Evolutionary conservation across 78 protist species (phyloP).

Genomic region (Planoprotostelium fungivorum): DNA sequence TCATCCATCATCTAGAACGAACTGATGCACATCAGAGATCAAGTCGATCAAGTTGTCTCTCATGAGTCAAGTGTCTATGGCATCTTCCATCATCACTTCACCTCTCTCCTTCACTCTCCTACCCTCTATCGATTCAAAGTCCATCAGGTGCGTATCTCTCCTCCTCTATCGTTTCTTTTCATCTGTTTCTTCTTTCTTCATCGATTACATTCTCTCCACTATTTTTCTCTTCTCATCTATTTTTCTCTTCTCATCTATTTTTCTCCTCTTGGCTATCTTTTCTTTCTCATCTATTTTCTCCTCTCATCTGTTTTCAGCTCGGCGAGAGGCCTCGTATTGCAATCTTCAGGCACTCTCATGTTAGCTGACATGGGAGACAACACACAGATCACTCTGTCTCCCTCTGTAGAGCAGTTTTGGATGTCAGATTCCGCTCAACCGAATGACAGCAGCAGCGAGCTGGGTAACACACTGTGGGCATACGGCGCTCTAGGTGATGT

Average conservation of each 20-base stretch:
- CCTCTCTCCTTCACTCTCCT: not conserved
- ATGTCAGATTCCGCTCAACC: slow-evolving; percentile 28
- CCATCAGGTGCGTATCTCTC: too few relatives aligned
- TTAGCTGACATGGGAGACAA: slow-evolving; percentile 41
- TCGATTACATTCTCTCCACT: too few relatives aligned
- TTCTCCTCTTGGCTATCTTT: slow-evolving; percentile 1
- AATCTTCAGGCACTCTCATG: slow-evolving; percentile 29
- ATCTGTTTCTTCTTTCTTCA: too few relatives aligned
- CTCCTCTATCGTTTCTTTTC: too few relatives aligned
- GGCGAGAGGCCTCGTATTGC: slow-evolving; percentile 28
- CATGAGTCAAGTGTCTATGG: not conserved
- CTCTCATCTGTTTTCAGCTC: slow-evolving; percentile 1
- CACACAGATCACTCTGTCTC: slow-evolving; percentile 18
- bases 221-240: not conserved
- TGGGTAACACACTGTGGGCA: slow-evolving; percentile 64
- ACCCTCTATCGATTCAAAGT: not conserved
- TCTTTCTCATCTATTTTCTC: not conserved
- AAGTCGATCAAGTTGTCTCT: not conserved
- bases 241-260: not conserved
- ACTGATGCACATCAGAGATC: slow-evolving; percentile 6
- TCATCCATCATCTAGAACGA: not conserved
- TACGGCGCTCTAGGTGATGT: slow-evolving; percentile 35
- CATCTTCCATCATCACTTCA: not conserved
- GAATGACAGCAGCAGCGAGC: slow-evolving; percentile 5
- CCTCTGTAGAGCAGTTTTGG: slow-evolving; percentile 47